phyloP scores from a whole-genome alignment of 2,329 filamentous ascomycete species.

The Aspergillus arachidicola region DNA sequence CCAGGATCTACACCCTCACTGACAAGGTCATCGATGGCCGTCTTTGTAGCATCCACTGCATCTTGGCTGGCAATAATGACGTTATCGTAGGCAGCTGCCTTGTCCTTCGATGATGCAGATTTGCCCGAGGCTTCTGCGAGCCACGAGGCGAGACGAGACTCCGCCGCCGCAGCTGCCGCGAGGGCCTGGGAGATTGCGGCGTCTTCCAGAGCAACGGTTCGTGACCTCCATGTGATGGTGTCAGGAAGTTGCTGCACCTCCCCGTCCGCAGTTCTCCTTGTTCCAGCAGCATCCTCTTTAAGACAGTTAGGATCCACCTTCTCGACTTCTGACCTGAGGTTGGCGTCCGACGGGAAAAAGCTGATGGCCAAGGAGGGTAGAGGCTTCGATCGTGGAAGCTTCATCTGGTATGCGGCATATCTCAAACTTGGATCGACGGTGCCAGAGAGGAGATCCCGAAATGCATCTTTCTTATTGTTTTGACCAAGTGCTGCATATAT shows the following conservation, averaged over 20 bases:
- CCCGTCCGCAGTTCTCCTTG: constrained; percentile 50
- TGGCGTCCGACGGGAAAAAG: constrained; percentile 68
- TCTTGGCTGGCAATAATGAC: constrained; percentile 90
- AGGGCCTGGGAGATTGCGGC: constrained; percentile 86
- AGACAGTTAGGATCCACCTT: constrained; percentile 70
- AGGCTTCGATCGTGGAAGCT: constrained; percentile 81
- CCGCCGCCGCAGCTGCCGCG: constrained; percentile 64
- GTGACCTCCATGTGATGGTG: constrained; percentile 81
- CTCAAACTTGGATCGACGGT: constrained; percentile 92
- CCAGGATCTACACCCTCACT: constrained; percentile 81
- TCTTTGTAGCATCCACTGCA: constrained; percentile 88
- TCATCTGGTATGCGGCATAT: constrained; percentile 90
- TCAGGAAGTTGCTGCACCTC: constrained; percentile 61
- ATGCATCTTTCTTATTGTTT: constrained; percentile 69
- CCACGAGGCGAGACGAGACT: constrained; percentile 53
- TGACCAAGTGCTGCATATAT: constrained; percentile 78
- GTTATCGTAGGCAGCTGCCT: constrained; percentile 85
- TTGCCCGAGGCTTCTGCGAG: constrained; percentile 46
- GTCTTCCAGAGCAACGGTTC: constrained; percentile 87
- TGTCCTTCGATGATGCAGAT: constrained; percentile 56
- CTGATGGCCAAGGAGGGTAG: constrained; percentile 77
- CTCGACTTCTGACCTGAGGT: constrained; percentile 69
- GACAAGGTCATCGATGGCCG: constrained; percentile 85
- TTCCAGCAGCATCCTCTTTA: constrained; percentile 57
- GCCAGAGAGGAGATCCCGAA: constrained; percentile 81